These are phyloP conservation scores for Eucalyptus polyanthemos DNA, from an alignment of 345 rosid species.

Conservation along the genomic window DNA sequence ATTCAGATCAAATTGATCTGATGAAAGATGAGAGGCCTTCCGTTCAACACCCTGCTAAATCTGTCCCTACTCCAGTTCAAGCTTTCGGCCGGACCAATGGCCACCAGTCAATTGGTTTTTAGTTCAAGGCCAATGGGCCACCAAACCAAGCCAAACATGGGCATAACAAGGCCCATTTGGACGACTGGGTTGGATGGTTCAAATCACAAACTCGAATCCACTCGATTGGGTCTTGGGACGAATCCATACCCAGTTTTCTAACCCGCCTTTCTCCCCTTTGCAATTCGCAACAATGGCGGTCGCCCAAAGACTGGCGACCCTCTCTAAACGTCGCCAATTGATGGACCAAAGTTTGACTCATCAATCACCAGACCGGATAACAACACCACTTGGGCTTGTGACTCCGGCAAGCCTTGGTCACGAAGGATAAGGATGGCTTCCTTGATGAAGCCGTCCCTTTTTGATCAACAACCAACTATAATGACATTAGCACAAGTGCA, in stretches of 20 bases:
- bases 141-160: neutral
- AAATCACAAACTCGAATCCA: neutral
- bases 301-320: neutral
- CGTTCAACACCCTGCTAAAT: too few species aligned
- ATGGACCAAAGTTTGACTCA: neutral
- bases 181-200: neutral
- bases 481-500: neutral
- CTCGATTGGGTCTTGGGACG: neutral
- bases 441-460: rapidly evolving
- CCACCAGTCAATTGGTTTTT: neutral
- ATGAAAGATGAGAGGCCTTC: neutral
- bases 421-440: neutral
- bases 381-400: neutral
- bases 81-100: neutral
- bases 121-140: neutral
- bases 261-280: neutral
- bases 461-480: rapidly evolving
- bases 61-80: neutral
- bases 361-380: rapidly evolving
- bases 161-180: neutral
- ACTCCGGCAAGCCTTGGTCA: neutral
- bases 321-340: neutral
- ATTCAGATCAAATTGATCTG: neutral
- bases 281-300: neutral
- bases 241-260: neutral